Conservation (phyloP, 768 basidiomycete genomes). For the Cyclocybe cylindracea region DNA sequence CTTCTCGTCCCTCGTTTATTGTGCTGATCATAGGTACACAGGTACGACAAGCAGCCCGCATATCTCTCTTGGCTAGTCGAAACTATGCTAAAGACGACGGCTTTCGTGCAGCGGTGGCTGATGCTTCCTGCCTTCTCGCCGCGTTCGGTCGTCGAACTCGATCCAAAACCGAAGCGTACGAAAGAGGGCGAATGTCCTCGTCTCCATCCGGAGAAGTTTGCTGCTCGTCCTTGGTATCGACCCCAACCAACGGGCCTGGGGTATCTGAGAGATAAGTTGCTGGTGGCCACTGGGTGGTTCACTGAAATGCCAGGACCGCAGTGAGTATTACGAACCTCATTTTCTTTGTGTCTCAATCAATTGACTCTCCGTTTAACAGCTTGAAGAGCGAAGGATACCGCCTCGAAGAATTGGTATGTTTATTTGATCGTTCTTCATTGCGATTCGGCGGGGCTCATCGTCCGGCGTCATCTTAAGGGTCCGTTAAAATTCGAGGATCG, state of each 20-base stretch:
- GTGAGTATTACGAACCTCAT: conserved; percentile 19
- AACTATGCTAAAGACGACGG: conserved; percentile 18
- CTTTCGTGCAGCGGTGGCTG: conserved; percentile 37
- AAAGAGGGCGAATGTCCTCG: conserved; percentile 23
- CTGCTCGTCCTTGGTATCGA: conserved; percentile 49
- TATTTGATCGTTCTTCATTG: not conserved
- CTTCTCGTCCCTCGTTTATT: not conserved
- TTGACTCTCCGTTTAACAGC: conserved; percentile 10
- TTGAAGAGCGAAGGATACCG: conserved; percentile 41
- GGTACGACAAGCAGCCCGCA: conserved; percentile 38
- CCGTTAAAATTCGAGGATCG: conserved; percentile 37
- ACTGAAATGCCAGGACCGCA: conserved; percentile 39
- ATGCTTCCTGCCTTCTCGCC: conserved; percentile 35
- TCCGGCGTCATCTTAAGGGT: conserved; percentile 26
- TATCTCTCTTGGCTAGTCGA: conserved; percentile 29
- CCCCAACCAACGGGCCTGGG: conserved; percentile 31
- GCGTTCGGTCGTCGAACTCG: conserved; percentile 20
- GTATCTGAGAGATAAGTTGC: conserved; percentile 27
- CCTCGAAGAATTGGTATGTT: conserved; percentile 41
- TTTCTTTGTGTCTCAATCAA: not conserved
- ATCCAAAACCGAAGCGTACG: conserved; percentile 20
- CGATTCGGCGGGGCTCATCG: not conserved
- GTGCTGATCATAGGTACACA: conserved; percentile 10
- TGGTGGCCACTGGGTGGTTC: conserved; percentile 34
- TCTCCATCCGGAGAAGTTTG: conserved; percentile 36